phyloP scores from a whole-genome alignment of 106 monocot genomes.

The Phalaenopsis equestris region DNA sequence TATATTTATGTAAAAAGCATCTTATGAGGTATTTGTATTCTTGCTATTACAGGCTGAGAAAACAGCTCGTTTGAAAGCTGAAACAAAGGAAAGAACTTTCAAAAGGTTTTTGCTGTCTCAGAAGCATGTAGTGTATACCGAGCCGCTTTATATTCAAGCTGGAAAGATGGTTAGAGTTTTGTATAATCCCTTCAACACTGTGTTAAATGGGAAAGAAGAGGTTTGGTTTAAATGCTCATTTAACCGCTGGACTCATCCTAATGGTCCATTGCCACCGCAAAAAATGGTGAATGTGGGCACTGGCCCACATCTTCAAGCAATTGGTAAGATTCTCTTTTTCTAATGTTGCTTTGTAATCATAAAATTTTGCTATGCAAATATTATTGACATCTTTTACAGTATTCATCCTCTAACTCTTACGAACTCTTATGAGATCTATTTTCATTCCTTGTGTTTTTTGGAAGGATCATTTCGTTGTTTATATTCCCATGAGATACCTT shows the following conservation, averaged over 20 bases:
- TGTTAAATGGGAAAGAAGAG: constrained; percentile 65
- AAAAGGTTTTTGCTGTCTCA: constrained; percentile 81
- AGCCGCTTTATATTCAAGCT: constrained; percentile 70
- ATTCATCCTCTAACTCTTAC: too few species aligned
- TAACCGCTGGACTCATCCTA: constrained; percentile 81
- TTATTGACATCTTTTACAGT: background rate
- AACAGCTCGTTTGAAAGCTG: constrained; percentile 49
- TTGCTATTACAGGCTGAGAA: constrained; percentile 51
- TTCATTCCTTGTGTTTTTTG: background rate
- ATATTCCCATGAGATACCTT: background rate
- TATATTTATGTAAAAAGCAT: background rate
- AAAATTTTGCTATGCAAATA: background rate
- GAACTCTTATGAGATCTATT: background rate
- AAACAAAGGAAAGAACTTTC: constrained; percentile 67
- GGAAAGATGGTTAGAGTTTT: constrained; percentile 69
- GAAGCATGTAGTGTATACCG: constrained; percentile 82
- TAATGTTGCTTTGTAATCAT: background rate
- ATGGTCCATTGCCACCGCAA: constrained; percentile 66
- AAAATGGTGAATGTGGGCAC: constrained; percentile 57
- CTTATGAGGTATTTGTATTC: background rate
- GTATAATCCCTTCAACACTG: constrained; percentile 76
- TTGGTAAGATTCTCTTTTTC: constrained; percentile 31
- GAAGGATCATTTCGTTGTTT: background rate
- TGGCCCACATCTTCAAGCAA: constrained; percentile 52
- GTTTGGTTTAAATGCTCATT: constrained; percentile 93